Conservation (phyloP, 495 filamentous ascomycete species). For the Neurospora cerealis region DNA sequence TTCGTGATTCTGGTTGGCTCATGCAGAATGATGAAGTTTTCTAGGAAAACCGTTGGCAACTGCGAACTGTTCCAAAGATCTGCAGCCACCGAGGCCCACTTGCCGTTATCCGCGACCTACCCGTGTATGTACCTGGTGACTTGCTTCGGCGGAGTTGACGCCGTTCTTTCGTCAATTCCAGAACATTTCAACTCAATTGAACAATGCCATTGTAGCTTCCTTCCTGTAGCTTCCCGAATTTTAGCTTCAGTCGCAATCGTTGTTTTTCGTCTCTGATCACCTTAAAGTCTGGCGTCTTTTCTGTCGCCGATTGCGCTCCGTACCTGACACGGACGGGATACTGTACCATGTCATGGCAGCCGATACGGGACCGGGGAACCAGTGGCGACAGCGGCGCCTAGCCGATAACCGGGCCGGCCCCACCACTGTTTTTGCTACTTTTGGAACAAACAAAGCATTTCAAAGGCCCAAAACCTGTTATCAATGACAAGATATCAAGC, state of each 20-base stretch:
- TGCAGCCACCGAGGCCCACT: neutral
- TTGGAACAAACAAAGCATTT: neutral
- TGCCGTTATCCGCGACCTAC: neutral
- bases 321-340: neutral
- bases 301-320: neutral
- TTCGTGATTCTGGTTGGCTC: neutral
- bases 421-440: neutral
- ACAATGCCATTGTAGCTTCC: neutral
- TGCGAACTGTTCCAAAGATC: neutral
- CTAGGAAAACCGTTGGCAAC: neutral
- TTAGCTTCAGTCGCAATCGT: neutral
- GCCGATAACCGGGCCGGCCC: neutral
- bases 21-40: neutral
- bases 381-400: neutral
- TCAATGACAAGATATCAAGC: neutral
- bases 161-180: neutral
- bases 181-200: neutral
- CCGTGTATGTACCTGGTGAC: neutral
- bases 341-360: neutral
- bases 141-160: neutral
- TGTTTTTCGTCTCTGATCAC: neutral
- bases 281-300: neutral
- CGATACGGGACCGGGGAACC: neutral
- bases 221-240: neutral
- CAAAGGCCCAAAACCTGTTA: neutral